phyloP scores from a whole-genome alignment of 768 basidiomycete genomes.

The Tulasnella sp. region DNA sequence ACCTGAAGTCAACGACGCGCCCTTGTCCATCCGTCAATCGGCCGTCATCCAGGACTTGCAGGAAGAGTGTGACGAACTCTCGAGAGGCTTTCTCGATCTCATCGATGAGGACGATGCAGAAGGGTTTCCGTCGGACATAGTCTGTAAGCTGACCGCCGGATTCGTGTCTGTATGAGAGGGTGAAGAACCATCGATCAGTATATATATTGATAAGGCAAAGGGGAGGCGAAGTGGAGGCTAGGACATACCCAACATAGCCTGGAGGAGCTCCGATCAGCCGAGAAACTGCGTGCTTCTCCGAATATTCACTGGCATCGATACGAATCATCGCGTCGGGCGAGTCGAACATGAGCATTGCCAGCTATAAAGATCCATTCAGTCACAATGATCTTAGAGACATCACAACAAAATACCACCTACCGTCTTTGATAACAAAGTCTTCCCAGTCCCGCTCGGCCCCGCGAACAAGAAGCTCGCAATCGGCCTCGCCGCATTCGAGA shows the following conservation, averaged over 20 bases:
- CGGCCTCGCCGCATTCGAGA: slow-evolving; percentile 78
- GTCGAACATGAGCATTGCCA: slow-evolving; percentile 83
- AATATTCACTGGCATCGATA: slow-evolving; percentile 89
- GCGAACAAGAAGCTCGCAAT: slow-evolving; percentile 90
- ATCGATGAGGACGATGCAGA: slow-evolving; percentile 74
- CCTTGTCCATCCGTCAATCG: slow-evolving; percentile 88
- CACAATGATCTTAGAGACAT: neutral
- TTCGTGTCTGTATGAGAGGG: no score
- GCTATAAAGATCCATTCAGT: slow-evolving; percentile 34
- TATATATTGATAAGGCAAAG: neutral
- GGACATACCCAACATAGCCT: slow-evolving; percentile 27
- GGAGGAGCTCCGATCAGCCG: slow-evolving; percentile 65
- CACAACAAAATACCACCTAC: slow-evolving; percentile 34
- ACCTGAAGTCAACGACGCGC: slow-evolving; percentile 38
- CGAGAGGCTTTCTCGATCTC: slow-evolving; percentile 87
- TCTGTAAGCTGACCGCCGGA: slow-evolving; percentile 86
- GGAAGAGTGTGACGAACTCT: slow-evolving; percentile 58
- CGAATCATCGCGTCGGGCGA: slow-evolving; percentile 87
- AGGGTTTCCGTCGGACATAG: slow-evolving; percentile 85
- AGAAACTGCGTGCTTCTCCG: slow-evolving; percentile 68
- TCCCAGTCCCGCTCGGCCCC: slow-evolving; percentile 84
- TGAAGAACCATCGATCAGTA: slow-evolving; percentile 70
- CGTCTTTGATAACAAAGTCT: slow-evolving; percentile 84
- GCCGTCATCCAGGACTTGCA: slow-evolving; percentile 87
- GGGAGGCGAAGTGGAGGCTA: neutral